phyloP scores from a whole-genome alignment of 139 green algal genomes.

The Diplosphaera chodatii region DNA sequence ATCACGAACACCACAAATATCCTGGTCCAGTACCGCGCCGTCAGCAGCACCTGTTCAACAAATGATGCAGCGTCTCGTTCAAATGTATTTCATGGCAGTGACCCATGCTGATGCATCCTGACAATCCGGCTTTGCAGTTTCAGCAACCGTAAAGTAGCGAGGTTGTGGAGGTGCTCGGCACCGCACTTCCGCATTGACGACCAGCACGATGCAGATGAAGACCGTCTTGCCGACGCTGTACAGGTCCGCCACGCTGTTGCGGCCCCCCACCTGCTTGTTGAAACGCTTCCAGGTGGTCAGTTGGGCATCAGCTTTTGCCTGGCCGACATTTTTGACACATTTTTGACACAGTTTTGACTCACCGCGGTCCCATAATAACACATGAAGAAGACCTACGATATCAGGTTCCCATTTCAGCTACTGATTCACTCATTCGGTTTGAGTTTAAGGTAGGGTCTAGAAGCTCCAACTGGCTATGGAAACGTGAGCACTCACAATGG shows the following conservation, averaged over 20 bases:
- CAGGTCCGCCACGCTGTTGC: conserved; percentile 36
- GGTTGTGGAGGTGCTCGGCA: conserved; percentile 1
- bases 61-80: too few relatives aligned
- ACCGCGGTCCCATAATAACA: not conserved
- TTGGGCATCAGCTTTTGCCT: too few relatives aligned
- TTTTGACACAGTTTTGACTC: too few relatives aligned
- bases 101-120: not conserved
- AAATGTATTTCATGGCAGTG: not conserved
- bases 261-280: conserved; percentile 11
- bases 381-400: conserved; percentile 51
- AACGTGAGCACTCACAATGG: too few relatives aligned
- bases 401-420: too few relatives aligned
- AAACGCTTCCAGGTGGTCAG: too few relatives aligned
- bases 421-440: too few relatives aligned
- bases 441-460: too few relatives aligned
- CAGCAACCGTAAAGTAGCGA: too few relatives aligned
- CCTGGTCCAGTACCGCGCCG: conserved; percentile 64
- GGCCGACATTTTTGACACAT: too few relatives aligned
- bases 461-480: too few relatives aligned
- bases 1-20: conserved; percentile 39
- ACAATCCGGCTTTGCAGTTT: too few relatives aligned
- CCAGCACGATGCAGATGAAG: conserved; percentile 8
- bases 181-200: not conserved
- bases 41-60: conserved; percentile 40
- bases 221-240: conserved; percentile 46